A percentile compares a stretch with the other conserved stretches of the same genome.
Conservation (phyloP, 2,329 filamentous ascomycete species). For the Xylariomycetidae sp. region DNA sequence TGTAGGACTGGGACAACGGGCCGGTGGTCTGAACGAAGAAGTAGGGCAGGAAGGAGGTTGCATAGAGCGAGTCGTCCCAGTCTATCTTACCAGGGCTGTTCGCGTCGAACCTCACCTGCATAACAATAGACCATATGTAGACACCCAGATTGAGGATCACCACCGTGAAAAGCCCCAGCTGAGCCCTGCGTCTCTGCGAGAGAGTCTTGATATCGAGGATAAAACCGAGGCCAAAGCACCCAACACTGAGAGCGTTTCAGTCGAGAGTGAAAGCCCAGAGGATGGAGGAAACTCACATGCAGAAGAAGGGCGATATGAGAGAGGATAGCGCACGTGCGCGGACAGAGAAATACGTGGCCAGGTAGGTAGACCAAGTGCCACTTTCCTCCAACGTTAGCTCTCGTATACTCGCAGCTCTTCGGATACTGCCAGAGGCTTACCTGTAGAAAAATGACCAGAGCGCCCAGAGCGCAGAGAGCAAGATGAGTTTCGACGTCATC, state of each 20-base stretch:
- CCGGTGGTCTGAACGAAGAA: slow-evolving; percentile 41
- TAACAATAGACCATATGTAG: slow-evolving; percentile 45
- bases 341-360: slow-evolving; percentile 39
- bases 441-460: slow-evolving; percentile 43
- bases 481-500: slow-evolving; percentile 33
- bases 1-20: slow-evolving; percentile 38
- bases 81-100: slow-evolving; percentile 38
- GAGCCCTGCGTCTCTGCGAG: slow-evolving; percentile 39
- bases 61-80: slow-evolving; percentile 38
- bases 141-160: slow-evolving; percentile 42
- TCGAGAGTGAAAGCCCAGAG: no score
- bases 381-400: no score
- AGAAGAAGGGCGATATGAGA: slow-evolving; percentile 43
- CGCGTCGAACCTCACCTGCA: slow-evolving; percentile 36
- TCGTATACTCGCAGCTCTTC: no score
- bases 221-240: slow-evolving; percentile 44
- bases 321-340: slow-evolving; percentile 40
- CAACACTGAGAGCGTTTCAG: slow-evolving; percentile 23
- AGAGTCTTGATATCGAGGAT: slow-evolving; percentile 35
- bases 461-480: slow-evolving; percentile 36
- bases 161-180: slow-evolving; percentile 39
- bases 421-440: slow-evolving; percentile 10
- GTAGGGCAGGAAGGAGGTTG: slow-evolving; percentile 40
- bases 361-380: slow-evolving; percentile 41
- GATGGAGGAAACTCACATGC: slow-evolving; percentile 30